Conservation (phyloP, 2,329 filamentous ascomycete genomes). For the Rhinocladiella similis region DNA sequence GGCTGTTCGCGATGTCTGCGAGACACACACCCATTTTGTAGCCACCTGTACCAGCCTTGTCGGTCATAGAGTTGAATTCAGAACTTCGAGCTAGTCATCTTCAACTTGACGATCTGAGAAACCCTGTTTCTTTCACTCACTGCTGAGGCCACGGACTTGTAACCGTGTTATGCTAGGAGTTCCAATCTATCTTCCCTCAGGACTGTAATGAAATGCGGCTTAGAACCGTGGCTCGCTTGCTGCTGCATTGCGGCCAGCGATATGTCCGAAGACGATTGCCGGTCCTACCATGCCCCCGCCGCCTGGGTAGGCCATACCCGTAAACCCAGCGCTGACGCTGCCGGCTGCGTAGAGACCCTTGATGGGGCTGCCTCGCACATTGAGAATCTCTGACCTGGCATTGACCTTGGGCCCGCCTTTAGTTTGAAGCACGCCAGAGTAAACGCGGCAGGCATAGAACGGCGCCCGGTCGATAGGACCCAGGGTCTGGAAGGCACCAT, state of each 20-base stretch:
- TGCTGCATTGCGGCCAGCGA: not conserved
- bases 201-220: too few relatives aligned
- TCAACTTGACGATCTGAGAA: too few relatives aligned
- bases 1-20: too few relatives aligned
- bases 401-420: not conserved
- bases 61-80: too few relatives aligned
- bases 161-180: too few relatives aligned
- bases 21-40: too few relatives aligned
- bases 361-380: not conserved
- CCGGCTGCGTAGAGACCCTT: not conserved
- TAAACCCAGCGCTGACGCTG: not conserved
- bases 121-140: too few relatives aligned
- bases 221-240: not conserved
- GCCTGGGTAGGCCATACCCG: not conserved
- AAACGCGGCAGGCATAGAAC: slow-evolving; percentile 2
- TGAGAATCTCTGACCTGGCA: not conserved
- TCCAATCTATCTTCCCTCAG: too few relatives aligned
- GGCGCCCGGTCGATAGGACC: not conserved
- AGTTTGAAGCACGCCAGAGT: not conserved
- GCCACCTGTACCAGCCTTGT: too few relatives aligned
- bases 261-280: not conserved
- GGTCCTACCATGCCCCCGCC: not conserved
- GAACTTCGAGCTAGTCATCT: too few relatives aligned
- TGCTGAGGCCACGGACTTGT: too few relatives aligned
- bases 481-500: not conserved